Conservation (phyloP, 352 stramenopile genomes). For the Globisporangium mamillatum region DNA sequence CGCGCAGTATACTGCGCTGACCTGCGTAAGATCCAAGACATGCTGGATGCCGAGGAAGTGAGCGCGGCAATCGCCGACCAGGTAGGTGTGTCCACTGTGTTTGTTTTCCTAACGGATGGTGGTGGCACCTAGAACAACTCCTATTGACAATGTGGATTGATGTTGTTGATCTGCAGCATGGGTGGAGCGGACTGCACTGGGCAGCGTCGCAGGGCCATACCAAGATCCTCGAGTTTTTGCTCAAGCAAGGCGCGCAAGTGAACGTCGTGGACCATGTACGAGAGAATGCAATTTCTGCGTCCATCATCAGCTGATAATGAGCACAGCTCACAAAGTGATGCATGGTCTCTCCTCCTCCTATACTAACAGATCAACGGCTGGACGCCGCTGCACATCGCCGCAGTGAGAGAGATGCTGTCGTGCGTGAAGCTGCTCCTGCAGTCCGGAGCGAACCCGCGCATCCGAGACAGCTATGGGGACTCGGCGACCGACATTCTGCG, state of each 20-base stretch:
- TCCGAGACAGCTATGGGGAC: constrained; percentile 62
- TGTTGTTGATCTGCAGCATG: constrained; percentile 39
- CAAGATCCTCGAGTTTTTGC: constrained; percentile 46
- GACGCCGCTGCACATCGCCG: constrained; percentile 65
- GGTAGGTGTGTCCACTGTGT: constrained; percentile 42
- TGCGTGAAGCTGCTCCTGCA: constrained; percentile 51
- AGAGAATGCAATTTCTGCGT: neutral
- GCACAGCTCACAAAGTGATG: neutral
- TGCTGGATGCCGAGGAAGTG: constrained; percentile 45
- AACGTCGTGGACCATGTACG: constrained; percentile 62
- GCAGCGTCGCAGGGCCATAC: constrained; percentile 61
- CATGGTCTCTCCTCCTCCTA: neutral
- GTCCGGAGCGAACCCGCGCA: constrained; percentile 30
- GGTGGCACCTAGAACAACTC: neutral
- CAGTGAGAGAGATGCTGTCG: constrained; percentile 40
- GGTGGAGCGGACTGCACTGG: constrained; percentile 78
- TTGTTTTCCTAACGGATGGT: neutral
- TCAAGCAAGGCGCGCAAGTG: constrained; percentile 38
- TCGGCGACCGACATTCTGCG: constrained; percentile 35
- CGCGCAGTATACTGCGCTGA: constrained; percentile 62
- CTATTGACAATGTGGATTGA: neutral
- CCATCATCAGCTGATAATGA: neutral
- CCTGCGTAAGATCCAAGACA: constrained; percentile 42
- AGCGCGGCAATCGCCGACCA: constrained; percentile 60
- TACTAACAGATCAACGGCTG: constrained; percentile 50